Evolutionary conservation across 108 stramenopile genomes (phyloP).

Genomic region (Hondaea fermentalgiana): DNA sequence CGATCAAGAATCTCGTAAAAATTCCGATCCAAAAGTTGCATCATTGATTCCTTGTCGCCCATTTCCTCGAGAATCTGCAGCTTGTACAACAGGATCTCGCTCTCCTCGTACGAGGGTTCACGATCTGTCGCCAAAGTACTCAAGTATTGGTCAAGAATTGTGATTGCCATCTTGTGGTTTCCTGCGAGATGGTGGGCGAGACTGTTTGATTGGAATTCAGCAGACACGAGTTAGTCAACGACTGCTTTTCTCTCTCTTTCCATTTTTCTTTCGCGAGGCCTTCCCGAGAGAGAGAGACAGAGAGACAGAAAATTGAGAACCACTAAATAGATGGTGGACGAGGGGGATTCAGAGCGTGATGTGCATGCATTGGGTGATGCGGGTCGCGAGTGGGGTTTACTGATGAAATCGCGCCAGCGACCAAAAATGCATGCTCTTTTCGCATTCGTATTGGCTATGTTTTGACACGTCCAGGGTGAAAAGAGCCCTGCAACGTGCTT

Average conservation of each 20-base stretch:
- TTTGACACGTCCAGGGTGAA: background rate
- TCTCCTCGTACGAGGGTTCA: slow-evolving; percentile 70
- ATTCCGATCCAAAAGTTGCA: slow-evolving; percentile 64
- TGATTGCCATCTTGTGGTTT: slow-evolving; percentile 62
- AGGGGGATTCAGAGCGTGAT: background rate
- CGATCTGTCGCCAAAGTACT: slow-evolving; percentile 47
- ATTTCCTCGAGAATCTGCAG: slow-evolving; percentile 71
- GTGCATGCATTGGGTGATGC: slow-evolving; percentile 2
- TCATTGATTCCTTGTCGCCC: slow-evolving; percentile 62
- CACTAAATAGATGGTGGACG: too few relatives aligned
- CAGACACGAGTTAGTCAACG: too few relatives aligned
- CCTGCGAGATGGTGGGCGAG: slow-evolving; percentile 76
- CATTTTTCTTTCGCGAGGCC: too few relatives aligned
- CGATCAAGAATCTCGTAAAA: slow-evolving; percentile 60
- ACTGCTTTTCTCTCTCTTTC: too few relatives aligned
- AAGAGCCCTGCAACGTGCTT: background rate
- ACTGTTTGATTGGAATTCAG: slow-evolving; percentile 31
- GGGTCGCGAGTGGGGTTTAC: background rate
- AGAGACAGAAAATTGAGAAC: too few relatives aligned
- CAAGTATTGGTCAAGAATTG: slow-evolving; percentile 77
- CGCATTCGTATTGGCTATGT: background rate
- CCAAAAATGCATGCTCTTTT: background rate
- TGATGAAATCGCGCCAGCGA: background rate
- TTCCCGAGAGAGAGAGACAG: too few relatives aligned
- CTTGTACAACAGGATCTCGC: slow-evolving; percentile 81